Percentiles rank a stretch among this genome's conserved stretches.
Conservation (phyloP, 805 yeast species). For the Candida ipomoeae region DNA sequence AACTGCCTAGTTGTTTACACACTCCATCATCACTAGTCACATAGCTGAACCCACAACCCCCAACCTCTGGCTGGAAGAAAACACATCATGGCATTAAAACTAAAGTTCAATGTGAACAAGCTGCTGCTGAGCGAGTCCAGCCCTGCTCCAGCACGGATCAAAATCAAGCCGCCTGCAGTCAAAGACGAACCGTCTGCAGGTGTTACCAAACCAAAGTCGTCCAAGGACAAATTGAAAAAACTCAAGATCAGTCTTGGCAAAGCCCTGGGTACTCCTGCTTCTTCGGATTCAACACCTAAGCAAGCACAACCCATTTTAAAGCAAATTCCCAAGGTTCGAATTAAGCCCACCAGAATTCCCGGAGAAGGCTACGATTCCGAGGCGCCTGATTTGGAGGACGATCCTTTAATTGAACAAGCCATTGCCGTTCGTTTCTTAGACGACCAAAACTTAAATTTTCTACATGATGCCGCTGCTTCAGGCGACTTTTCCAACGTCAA, state of each 20-base stretch:
- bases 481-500: conserved; percentile 71
- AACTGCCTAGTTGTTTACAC: background rate
- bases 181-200: conserved; percentile 9
- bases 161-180: conserved; percentile 20
- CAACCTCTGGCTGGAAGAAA: background rate
- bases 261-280: conserved; percentile 3
- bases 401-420: conserved; percentile 87
- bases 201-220: conserved; percentile 12
- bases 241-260: conserved; percentile 23
- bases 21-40: background rate
- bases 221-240: conserved; percentile 21
- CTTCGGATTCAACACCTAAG: conserved; percentile 2
- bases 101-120: conserved; percentile 19
- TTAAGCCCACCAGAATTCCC: conserved; percentile 64
- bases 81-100: conserved; percentile 18
- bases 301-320: conserved; percentile 11
- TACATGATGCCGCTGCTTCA: conserved; percentile 70
- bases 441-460: conserved; percentile 65
- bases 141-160: conserved; percentile 16
- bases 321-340: conserved; percentile 43
- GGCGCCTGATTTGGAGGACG: conserved; percentile 93
- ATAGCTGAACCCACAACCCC: background rate
- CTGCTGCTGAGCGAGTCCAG: conserved; percentile 1
- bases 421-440: conserved; percentile 70
- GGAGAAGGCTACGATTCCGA: conserved; percentile 97